These are phyloP conservation scores for Nyctanthes arbortristis DNA, from an alignment of 257 asterid species.

Conservation along the genomic window DNA sequence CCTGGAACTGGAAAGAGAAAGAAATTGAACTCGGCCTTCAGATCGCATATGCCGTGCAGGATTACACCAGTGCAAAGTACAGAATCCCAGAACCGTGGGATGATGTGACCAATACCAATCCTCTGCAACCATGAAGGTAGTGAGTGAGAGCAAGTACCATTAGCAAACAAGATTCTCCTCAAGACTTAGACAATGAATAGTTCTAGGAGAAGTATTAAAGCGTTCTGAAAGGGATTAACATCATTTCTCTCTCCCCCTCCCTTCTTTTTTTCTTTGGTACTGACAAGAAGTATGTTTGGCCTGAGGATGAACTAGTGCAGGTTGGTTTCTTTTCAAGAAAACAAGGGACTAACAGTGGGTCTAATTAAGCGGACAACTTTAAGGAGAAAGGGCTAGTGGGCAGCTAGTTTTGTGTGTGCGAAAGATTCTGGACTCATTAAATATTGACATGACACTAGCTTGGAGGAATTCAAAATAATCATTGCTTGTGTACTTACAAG, in stretches of 20 bases:
- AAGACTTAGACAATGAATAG: background rate
- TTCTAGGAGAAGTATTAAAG: background rate
- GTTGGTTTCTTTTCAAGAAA: background rate
- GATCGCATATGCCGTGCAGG: conserved; percentile 77
- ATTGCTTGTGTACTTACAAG: too few relatives aligned
- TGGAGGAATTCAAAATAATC: background rate
- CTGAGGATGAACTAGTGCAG: background rate
- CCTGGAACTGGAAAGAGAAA: conserved; percentile 65
- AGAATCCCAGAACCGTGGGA: conserved; percentile 81
- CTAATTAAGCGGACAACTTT: background rate
- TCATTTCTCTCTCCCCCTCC: too few relatives aligned
- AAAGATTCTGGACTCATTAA: background rate
- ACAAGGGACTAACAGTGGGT: background rate
- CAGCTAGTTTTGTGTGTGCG: background rate
- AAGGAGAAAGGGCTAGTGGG: background rate
- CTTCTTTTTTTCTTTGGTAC: background rate
- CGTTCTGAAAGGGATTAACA: background rate
- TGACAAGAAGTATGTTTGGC: background rate
- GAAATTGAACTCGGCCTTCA: conserved; percentile 80
- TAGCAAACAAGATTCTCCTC: background rate
- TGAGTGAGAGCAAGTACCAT: background rate
- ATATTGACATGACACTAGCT: too few relatives aligned
- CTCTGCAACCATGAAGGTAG: conserved; percentile 53
- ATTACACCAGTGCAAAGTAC: conserved; percentile 69
- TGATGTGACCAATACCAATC: conserved; percentile 54